These are phyloP conservation scores for Periconia digitata DNA, from an alignment of 2,329 filamentous ascomycete genomes.

Conservation along the genomic window DNA sequence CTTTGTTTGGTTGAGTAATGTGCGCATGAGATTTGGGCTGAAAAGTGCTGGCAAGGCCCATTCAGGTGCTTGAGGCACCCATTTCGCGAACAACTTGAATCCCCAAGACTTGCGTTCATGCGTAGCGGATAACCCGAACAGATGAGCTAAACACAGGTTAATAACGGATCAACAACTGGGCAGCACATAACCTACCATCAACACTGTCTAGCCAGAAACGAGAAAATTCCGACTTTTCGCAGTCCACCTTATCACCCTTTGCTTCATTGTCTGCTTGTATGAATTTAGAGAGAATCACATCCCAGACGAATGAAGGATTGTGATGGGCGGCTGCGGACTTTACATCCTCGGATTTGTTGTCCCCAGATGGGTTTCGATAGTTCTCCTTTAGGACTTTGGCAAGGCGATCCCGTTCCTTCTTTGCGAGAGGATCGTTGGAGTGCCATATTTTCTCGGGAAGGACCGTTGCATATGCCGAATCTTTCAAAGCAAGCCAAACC, in stretches of 20 bases:
- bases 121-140: slow-evolving; percentile 80
- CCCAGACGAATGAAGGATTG: slow-evolving; percentile 86
- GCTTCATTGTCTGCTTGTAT: slow-evolving; percentile 25
- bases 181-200: slow-evolving; percentile 65
- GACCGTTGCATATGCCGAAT: slow-evolving; percentile 60
- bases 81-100: slow-evolving; percentile 81
- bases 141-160: slow-evolving; percentile 61
- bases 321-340: slow-evolving; percentile 76
- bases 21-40: slow-evolving; percentile 76
- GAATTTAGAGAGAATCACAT: slow-evolving; percentile 64
- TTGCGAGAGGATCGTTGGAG: slow-evolving; percentile 69
- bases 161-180: neutral
- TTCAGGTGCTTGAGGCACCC: slow-evolving; percentile 54
- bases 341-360: slow-evolving; percentile 45
- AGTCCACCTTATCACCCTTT: slow-evolving; percentile 33
- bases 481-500: slow-evolving; percentile 75
- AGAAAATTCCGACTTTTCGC: slow-evolving; percentile 56
- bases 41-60: slow-evolving; percentile 65
- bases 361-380: slow-evolving; percentile 54
- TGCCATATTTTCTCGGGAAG: slow-evolving; percentile 73
- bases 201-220: slow-evolving; percentile 86
- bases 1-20: slow-evolving; percentile 38
- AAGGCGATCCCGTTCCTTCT: slow-evolving; percentile 67
- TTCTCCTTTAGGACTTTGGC: slow-evolving; percentile 80
- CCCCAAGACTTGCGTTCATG: slow-evolving; percentile 90